Base-by-base conservation (phyloP, 164 flowering plant genomes). In the Tetracentron sinense region DNA sequence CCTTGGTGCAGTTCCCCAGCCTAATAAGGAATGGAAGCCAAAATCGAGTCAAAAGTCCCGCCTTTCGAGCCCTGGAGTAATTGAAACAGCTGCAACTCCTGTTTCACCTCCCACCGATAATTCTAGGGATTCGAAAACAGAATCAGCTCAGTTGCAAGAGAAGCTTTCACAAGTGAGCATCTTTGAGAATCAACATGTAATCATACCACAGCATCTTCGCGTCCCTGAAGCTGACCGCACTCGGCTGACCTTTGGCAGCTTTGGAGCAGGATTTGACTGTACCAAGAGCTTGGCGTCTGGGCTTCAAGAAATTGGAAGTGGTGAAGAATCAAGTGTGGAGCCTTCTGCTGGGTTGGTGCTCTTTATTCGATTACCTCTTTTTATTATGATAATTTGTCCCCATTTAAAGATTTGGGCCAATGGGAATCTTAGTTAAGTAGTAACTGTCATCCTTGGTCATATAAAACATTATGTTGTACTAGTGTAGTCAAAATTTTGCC, bases 11-110 rank as follows among this genome's bases (percentile, higher is more conserved):
- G 97, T 78, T 69, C 44, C 76, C 44, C 84, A 74, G 69, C 76
- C 81, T 30, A 85, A 68, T 31, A 94, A 81, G 79, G 96, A 91
- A 63, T 94, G 98, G 98, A 94, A 91, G 69, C 98, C 97, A 26
- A 94, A 94, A 74, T 73, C 85, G 19, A 89, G 73, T 75, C 78
- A 86, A 51, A 94, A 83, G 69, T 63, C 83, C 23, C 68, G 63
- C 60, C 66, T 19, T 52, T 48, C 14, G 59, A 74, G 56, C 35
- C 84, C 88, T 72, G 86, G 82, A 35, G 82, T 79, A 44, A 80
- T 83, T 66, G 88, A 83, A 64, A 69, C 76, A 11, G 73, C 85
- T 47, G 56, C 78, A 30, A 75, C 82, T 53, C 65, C 89, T 42
- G 67, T 50, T 65, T 68, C 83, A 38, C 65, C 85, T 69, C 50